Evolutionary conservation across 2,329 filamentous ascomycete genomes (phyloP).

Genomic region (Bisporella sp.): DNA sequence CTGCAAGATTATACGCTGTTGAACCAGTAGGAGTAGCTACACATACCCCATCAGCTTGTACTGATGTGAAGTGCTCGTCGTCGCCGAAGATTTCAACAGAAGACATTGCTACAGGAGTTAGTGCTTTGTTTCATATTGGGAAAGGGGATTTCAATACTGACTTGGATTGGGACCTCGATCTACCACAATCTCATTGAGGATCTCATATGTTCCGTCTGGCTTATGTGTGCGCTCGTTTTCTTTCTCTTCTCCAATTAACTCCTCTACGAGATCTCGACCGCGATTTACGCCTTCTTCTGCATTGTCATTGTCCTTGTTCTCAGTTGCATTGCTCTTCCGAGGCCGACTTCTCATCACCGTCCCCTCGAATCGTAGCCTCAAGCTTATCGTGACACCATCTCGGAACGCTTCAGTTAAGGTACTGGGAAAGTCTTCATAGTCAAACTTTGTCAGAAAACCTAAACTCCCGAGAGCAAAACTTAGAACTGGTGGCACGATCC

Average conservation of each 20-base stretch:
- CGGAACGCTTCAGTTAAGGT: conserved; percentile 67
- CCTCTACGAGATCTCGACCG: conserved; percentile 71
- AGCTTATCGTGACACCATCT: conserved; percentile 80
- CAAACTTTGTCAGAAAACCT: conserved; percentile 94
- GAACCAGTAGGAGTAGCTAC: conserved; percentile 92
- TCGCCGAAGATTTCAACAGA: conserved; percentile 89
- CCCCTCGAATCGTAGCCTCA: conserved; percentile 85
- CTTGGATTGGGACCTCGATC: conserved; percentile 90
- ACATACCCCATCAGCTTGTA: conserved; percentile 88
- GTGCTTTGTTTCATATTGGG: neutral
- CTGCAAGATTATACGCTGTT: conserved; percentile 92
- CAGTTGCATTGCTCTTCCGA: conserved; percentile 28
- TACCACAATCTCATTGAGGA: conserved; percentile 94
- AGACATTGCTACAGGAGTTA: conserved; percentile 62
- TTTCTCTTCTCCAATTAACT: conserved; percentile 78
- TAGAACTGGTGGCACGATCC: conserved; percentile 86
- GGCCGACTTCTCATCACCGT: conserved; percentile 79
- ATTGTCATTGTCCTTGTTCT: conserved; percentile 24
- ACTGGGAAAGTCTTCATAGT: conserved; percentile 67
- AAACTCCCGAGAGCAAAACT: conserved; percentile 88
- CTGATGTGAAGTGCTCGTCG: conserved; percentile 84
- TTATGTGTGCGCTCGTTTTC: conserved; percentile 80
- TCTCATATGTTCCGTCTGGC: conserved; percentile 79
- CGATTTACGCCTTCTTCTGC: conserved; percentile 33
- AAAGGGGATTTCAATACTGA: conserved; percentile 37